Base-by-base conservation (phyloP, 192 early-diverging fungal species). In the Umbelopsis sp. region DNA sequence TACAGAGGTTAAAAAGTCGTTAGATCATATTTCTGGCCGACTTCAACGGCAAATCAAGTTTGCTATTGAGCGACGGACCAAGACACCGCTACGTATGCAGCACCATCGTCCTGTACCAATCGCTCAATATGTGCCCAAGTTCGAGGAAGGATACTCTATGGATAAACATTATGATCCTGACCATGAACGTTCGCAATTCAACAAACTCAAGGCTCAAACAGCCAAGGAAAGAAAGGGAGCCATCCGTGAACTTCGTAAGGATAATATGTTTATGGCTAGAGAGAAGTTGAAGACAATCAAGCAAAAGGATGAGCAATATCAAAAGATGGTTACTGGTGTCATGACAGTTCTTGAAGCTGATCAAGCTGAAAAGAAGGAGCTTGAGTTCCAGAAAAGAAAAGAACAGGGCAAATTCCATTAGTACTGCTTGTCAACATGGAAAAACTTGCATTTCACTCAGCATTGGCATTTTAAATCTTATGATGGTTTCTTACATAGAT, bases 181-280 rank as follows among this genome's bases (percentile, higher is more conserved):
- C 76, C 81, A 88, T 52, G 90, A 91, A 35, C 89, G 91, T 50
- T 85, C 85, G 65, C 86, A 94, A 78, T 71, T 79, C 27, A 80
- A 87, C 64, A 98, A 97, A 80, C 79, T 97, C 58, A 79, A 91
- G 35, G 75, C 86, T 10, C 91, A 95, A 81, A 86, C 93, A 79
- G 96, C 94, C 82, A 91, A 93, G 82, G 98, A 99, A 76, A 87
- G 88, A 78, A 94, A 98, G 76, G 95, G 97, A 16, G 96, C 96
- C 22, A 87, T 95, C 49, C 90, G 98, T 23, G 98, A 99, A 80
- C 78, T 99, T 71, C 91, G 97, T 37, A 94, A 97, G 77, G 98
- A 99, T 77, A 89, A 90, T 37, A 85, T 88, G 79, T 99, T 97
- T 68, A 76, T 98, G 37, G 91, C 92, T 16, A 80, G 87, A 20